phyloP scores from a whole-genome alignment of 2,329 filamentous ascomycete genomes.

The Polychaeton citri region DNA sequence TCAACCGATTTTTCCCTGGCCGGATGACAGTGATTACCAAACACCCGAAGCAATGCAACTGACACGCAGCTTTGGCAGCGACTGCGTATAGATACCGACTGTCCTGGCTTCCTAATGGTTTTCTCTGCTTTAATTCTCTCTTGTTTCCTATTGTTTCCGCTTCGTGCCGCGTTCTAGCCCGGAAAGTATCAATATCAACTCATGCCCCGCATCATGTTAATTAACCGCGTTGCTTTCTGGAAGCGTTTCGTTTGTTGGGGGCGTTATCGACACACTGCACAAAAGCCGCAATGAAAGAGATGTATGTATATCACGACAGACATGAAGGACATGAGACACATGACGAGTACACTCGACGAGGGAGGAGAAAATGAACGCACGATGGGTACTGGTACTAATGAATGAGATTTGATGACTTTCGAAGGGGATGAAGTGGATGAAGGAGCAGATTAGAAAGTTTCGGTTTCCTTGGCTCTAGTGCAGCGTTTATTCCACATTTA shows the following conservation, averaged over 20 bases:
- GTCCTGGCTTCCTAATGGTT: neutral
- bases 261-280: too few species aligned
- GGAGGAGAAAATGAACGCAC: too few species aligned
- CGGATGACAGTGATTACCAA: neutral
- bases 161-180: neutral
- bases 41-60: neutral
- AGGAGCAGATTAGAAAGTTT: too few species aligned
- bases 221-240: neutral
- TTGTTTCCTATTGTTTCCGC: neutral
- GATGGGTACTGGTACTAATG: too few species aligned
- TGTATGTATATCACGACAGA: too few species aligned
- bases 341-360: too few species aligned
- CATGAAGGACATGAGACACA: too few species aligned
- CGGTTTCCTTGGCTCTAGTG: too few species aligned
- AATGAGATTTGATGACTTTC: too few species aligned
- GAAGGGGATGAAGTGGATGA: too few species aligned
- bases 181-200: neutral
- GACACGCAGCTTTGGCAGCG: neutral
- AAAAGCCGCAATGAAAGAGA: too few species aligned
- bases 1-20: neutral
- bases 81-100: neutral
- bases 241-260: neutral
- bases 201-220: neutral
- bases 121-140: neutral
- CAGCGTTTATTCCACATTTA: too few species aligned